Evolutionary conservation across 352 stramenopile species (phyloP).

Genomic region (Globisporangium uncinulatum): DNA sequence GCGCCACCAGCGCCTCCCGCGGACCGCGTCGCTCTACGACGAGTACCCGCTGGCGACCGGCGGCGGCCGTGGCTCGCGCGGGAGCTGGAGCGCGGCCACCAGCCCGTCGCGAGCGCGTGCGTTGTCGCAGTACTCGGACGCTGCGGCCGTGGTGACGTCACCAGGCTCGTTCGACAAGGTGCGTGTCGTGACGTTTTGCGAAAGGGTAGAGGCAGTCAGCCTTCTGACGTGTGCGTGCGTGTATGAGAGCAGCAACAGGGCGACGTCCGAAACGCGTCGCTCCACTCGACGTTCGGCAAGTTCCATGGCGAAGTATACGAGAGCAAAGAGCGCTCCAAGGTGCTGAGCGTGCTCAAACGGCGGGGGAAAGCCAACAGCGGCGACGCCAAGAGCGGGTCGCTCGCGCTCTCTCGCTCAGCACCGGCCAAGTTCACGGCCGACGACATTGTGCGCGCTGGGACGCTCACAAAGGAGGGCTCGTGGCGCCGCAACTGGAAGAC

Average conservation of each 20-base stretch:
- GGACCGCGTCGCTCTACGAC: conserved; percentile 47
- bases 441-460: conserved; percentile 53
- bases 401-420: conserved; percentile 13
- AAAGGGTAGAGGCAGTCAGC: not conserved
- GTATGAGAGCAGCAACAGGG: not conserved
- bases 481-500: conserved; percentile 86
- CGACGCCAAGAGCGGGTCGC: conserved; percentile 7
- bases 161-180: conserved; percentile 11
- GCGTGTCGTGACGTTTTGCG: too few species aligned
- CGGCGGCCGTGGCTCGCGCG: not conserved
- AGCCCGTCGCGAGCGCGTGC: conserved; percentile 20
- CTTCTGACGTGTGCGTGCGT: not conserved
- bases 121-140: conserved; percentile 9
- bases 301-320: conserved; percentile 75
- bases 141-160: too few species aligned
- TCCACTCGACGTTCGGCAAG: conserved; percentile 58
- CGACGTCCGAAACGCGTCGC: conserved; percentile 18
- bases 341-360: conserved; percentile 71
- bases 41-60: conserved; percentile 45
- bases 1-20: not conserved
- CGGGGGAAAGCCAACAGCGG: conserved; percentile 28
- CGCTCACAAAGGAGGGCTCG: conserved; percentile 71
- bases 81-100: conserved; percentile 4
- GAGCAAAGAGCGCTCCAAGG: conserved; percentile 69
- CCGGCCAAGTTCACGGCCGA: conserved; percentile 66